Percentiles rank a stretch among this genome's conserved stretches.
These are phyloP conservation scores for Leccinum rimulosum DNA, from an alignment of 768 basidiomycete genomes.

Conservation along the genomic window DNA sequence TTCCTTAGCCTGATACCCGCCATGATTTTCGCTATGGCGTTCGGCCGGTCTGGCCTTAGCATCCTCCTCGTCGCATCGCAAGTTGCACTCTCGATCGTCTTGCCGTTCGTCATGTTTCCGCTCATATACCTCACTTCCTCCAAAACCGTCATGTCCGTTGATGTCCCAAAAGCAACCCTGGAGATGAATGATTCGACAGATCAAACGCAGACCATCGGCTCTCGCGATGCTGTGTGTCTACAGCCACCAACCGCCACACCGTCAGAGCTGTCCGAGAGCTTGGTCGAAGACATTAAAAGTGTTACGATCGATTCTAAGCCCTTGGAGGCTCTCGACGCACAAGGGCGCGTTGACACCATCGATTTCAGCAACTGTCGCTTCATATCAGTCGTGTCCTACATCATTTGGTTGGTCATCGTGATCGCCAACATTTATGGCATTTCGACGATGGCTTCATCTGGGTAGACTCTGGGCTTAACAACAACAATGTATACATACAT, in stretches of 20 bases:
- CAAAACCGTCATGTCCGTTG: constrained; percentile 30
- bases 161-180: background rate
- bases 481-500: background rate
- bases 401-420: constrained; percentile 46
- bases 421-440: constrained; percentile 54
- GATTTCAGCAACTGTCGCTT: constrained; percentile 41
- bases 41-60: constrained; percentile 43
- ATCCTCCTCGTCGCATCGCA: constrained; percentile 49
- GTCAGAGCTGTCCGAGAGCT: background rate
- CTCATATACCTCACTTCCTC: constrained; percentile 39
- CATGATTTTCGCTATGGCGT: constrained; percentile 40
- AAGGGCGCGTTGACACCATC: constrained; percentile 22
- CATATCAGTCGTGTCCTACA: constrained; percentile 42
- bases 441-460: constrained; percentile 37
- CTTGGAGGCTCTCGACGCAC: background rate
- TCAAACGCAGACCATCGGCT: background rate
- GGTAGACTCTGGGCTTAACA: background rate
- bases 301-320: constrained; percentile 4
- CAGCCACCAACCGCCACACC: background rate
- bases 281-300: background rate
- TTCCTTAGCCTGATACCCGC: constrained; percentile 45
- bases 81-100: constrained; percentile 44
- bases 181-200: background rate
- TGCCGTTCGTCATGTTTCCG: constrained; percentile 46
- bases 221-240: constrained; percentile 14